Evolutionary conservation across 1,284 basidiomycete species (phyloP), one percentile per base, ranked within the genome.

Genomic region (Chalciporus piperatoides): DNA sequence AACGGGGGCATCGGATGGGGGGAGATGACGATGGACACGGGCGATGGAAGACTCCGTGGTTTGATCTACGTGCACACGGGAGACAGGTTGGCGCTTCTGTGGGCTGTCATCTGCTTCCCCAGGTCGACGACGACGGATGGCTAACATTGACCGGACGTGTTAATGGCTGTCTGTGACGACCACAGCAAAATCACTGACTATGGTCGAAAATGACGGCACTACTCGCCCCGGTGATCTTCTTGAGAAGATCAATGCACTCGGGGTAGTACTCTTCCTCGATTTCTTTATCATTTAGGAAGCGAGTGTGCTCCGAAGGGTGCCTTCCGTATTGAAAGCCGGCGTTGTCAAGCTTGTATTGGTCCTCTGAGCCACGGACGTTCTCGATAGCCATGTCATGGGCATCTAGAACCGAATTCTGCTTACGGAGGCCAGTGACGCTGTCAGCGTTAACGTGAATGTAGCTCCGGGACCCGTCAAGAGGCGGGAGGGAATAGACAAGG

Each of bases 151-250:
- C n/a, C 7, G 21, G 28, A 27, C 17, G 10, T 4, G 28, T 45
- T 14, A 30, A 42, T 28, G 12, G 23, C 2, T 8, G 7, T 25
- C 8, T 23, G 3, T 3, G 3, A 23, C 21, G 21, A 8, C 35
- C 17, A 30, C n/a, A 35, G 36, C 12, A 21, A 12, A 12, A 15
- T 30, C 14, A 57, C 64, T 10, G 54, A 78, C 76, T 80, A 58
- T 79, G 77, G 54, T 80, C 78, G 55, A 80, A 81, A 33, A 77
- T 53, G 10, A 79, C 73, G 8, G 73, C 72, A 28, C 69, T 66
- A 40, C 66, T 74, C 1, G 77, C 78, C 10, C 78, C 78, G 1
- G 77, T 78, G 7, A 75, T 50, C 53, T 71, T 59, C 68, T 80
- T 80, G 47, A 80, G 60, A 28, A 79, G 60, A 59, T 71, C 72